Evolutionary conservation across 2,329 filamentous ascomycete genomes (phyloP), one percentile per base, ranked within the genome.

Genomic region (Trichoderma sp.): DNA sequence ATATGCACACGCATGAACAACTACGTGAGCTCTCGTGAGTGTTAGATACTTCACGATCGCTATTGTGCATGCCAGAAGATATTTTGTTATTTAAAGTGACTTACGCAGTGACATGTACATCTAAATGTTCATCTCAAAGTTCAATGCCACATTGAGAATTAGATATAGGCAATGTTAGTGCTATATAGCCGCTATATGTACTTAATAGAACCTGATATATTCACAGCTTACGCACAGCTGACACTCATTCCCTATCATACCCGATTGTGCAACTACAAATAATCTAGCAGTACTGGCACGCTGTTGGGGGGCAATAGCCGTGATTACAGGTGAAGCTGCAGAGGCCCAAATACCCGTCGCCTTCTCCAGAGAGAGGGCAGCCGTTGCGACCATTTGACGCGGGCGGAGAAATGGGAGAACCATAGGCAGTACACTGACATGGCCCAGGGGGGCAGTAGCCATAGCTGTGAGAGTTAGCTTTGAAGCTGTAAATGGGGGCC

Each of bases 271-370:
- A 8, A n/a, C n/a, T 13, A 6, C 8, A 29, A 7, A 4, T 29
- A 10, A 10, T 35, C 52, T 52, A 68, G 62, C 71, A 72, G 27
- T 40, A 69, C 33, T 69, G 67, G 66, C 77, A 79, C 8, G 77
- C 77, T 77, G 55, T 71, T 16, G 69, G 37, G 0, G 83, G 83
- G 65, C 82, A 84, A 16, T 63, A 63, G 7, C 19, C 19, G 72
- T 83, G 81, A 70, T 79, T 80, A 55, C 83, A 85, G n/a, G 80
- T 77, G 71, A 80, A 85, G 68, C 79, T 83, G 71, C 83, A 85
- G 24, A 85, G 77, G 0, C 82, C 82, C 58, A 79, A 71, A 71
- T 84, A 85, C 2, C 76, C 74, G 6, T 79, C 76, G 49, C 75
- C 73, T 47, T 78, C 72, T 1, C 78, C 78, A 0, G 74, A 58